Conservation (phyloP, 2,329 filamentous ascomycete genomes). For the Purpureocillium takamizusanense region DNA sequence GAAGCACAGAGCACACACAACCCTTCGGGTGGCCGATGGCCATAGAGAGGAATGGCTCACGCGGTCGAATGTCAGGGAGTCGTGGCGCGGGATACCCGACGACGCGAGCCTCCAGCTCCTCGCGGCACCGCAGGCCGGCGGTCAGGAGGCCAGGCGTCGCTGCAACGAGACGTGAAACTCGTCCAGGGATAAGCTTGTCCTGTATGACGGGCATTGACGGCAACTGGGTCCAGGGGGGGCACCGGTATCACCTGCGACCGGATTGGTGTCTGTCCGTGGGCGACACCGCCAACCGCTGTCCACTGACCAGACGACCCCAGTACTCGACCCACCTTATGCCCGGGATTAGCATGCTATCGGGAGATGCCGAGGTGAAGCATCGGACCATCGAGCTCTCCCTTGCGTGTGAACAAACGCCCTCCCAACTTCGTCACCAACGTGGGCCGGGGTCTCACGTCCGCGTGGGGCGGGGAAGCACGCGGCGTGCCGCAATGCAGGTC, state of each 20-base stretch:
- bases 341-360: slow-evolving; percentile 2
- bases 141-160: slow-evolving; percentile 2
- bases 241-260: slow-evolving; percentile 10
- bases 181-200: slow-evolving; percentile 4
- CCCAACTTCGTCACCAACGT: too few relatives aligned
- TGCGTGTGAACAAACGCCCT: neutral
- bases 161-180: slow-evolving; percentile 12
- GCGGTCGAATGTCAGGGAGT: neutral
- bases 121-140: slow-evolving; percentile 3
- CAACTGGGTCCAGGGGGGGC: slow-evolving; percentile 6
- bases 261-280: slow-evolving; percentile 6
- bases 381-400: neutral
- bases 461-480: neutral
- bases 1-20: too few relatives aligned
- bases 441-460: too few relatives aligned
- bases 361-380: slow-evolving; percentile 6
- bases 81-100: neutral
- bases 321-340: neutral
- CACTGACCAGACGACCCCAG: slow-evolving; percentile 2
- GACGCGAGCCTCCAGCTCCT: neutral
- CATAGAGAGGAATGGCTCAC: too few relatives aligned
- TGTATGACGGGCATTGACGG: slow-evolving; percentile 4
- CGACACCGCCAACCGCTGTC: neutral
- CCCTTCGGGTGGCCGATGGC: too few relatives aligned
- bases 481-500: neutral